Evolutionary conservation across 805 yeast species (phyloP), one percentile per base, ranked within the genome.

Genomic region (Myxozyma nipponensis): DNA sequence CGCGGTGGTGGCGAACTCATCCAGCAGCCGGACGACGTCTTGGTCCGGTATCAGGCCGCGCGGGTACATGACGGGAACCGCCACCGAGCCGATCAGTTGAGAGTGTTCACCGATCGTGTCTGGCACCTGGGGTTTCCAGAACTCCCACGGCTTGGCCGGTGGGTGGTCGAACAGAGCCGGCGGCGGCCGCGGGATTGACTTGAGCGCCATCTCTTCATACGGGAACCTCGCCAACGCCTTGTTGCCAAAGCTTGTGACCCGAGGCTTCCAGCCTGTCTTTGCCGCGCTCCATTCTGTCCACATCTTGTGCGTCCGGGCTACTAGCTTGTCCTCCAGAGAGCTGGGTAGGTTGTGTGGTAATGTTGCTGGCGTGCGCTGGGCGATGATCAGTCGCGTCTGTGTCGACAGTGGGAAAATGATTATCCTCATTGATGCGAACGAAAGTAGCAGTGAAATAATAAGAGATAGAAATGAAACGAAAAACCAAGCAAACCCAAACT

Each of bases 121-220:
- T 47, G 69, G 70, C 47, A 75, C 66, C 37, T 86, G 69, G 32
- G 81, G 67, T 67, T 86, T 75, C 32, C 82, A 71, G 34, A 70
- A 67, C 50, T 78, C 76, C 2, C 54, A 52, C 54, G 49, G 42
- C 15, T 24, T 10, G 28, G 42, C 32, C 17, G 50, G 47, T 5
- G n/a, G 13, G 15, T 13, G 19, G 18, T 41, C 32, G 23, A 43
- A 46, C 28, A 50, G 45, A n/a, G 53, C 57, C 15, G 38, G 39
- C 6, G 55, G 57, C 23, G 51, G 48, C n/a, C 89, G 80, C 0
- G 98, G 97, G 22, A 91, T 77, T 2, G 91, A 77, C 53, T 80
- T 73, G 52, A 90, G 71, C 41, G 88, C 78, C 61, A 79, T 77
- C 63, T 90, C 98, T 57, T 83, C 81, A 78, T 91, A 90, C 1